Conservation (phyloP, 176 grass and related monocot species). For the Saccharum officinarum region DNA sequence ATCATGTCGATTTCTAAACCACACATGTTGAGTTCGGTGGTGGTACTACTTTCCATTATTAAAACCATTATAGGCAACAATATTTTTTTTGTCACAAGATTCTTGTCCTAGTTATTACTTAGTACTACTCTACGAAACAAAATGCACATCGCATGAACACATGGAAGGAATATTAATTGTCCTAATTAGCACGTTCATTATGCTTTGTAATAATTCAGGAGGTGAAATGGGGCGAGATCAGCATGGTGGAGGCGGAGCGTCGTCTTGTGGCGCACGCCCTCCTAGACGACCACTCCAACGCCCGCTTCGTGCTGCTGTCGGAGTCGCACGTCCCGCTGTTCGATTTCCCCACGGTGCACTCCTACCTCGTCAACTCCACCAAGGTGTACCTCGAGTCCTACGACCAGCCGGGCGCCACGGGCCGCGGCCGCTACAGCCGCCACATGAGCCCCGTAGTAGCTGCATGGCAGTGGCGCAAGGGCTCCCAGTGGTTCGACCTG, state of each 20-base stretch:
- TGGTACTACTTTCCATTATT: too few species aligned
- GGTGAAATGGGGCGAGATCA: slow-evolving; percentile 66
- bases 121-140: background rate
- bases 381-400: slow-evolving; percentile 52
- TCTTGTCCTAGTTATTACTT: background rate
- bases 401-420: slow-evolving; percentile 34
- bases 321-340: slow-evolving; percentile 70
- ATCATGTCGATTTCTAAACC: too few species aligned
- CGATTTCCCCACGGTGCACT: slow-evolving; percentile 47
- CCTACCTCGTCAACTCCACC: slow-evolving; percentile 66
- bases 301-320: slow-evolving; percentile 63
- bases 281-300: slow-evolving; percentile 58
- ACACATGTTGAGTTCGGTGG: too few species aligned
- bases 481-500: slow-evolving; percentile 77
- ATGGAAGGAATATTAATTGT: background rate
- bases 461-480: slow-evolving; percentile 61
- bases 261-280: slow-evolving; percentile 65
- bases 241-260: slow-evolving; percentile 73
- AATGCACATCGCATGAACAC: background rate
- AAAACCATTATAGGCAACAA: background rate
- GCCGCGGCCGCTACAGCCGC: slow-evolving; percentile 52
- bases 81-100: background rate
- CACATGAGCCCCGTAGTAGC: slow-evolving; percentile 41
- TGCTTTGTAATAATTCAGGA: slow-evolving; percentile 29
- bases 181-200: background rate